Percentiles rank a stretch among this genome's conserved stretches.
These are phyloP conservation scores for Exophiala mesophila DNA, from an alignment of 2,329 filamentous ascomycete species.

Conservation along the genomic window DNA sequence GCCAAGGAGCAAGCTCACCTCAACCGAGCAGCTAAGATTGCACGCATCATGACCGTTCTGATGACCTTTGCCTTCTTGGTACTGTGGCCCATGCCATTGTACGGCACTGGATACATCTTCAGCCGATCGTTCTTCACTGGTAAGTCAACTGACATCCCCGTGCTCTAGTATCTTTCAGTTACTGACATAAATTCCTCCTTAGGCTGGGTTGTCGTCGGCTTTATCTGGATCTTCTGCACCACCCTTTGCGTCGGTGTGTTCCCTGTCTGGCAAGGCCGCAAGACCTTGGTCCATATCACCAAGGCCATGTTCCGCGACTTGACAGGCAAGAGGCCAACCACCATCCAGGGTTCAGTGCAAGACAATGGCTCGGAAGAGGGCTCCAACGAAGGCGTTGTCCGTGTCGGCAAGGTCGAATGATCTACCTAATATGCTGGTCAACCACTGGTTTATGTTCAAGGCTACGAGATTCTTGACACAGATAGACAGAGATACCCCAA, in stretches of 20 bases:
- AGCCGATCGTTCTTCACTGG: not conserved
- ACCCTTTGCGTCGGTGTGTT: not conserved
- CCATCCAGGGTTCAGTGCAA: not conserved
- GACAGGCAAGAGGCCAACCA: not conserved
- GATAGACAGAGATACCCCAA: too few species aligned
- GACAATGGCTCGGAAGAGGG: not conserved
- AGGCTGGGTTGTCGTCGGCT: not conserved
- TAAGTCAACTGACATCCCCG: too few species aligned
- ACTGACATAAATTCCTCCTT: too few species aligned
- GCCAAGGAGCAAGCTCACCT: slow-evolving; percentile 55
- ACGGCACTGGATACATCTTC: slow-evolving; percentile 50
- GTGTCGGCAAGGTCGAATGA: too few species aligned
- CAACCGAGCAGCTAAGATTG: slow-evolving; percentile 49
- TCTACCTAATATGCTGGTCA: too few species aligned
- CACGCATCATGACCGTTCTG: slow-evolving; percentile 53
- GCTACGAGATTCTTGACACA: too few species aligned
- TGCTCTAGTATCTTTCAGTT: too few species aligned
- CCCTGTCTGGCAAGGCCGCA: not conserved
- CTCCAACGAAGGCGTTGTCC: not conserved
- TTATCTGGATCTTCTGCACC: not conserved
- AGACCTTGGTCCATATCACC: not conserved
- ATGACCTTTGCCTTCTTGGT: slow-evolving; percentile 68
- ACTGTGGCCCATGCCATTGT: slow-evolving; percentile 89
- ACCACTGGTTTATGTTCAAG: too few species aligned
- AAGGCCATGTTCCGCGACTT: not conserved